Evolutionary conservation across 2,329 filamentous ascomycete species (phyloP).

Genomic region (Scedosporium apiospermum): DNA sequence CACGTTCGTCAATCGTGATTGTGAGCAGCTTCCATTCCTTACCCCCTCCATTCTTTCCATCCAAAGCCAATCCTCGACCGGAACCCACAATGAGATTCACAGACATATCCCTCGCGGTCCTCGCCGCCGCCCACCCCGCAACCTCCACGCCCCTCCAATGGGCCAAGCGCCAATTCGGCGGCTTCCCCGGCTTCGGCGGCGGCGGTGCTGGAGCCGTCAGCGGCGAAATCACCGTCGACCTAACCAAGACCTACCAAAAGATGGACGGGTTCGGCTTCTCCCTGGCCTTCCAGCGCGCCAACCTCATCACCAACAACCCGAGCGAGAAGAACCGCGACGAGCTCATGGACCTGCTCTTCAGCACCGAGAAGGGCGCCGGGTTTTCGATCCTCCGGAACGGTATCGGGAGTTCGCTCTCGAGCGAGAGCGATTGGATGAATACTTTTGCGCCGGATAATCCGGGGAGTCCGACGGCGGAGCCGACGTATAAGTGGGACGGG

Average conservation of each 20-base stretch:
- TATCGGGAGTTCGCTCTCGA: conserved; percentile 27
- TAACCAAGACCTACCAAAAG: conserved; percentile 18
- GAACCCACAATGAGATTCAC: conserved; percentile 2
- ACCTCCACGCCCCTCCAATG: neutral
- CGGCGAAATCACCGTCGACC: conserved; percentile 17
- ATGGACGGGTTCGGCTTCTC: conserved; percentile 41
- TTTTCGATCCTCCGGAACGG: conserved; percentile 41
- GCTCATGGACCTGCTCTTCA: conserved; percentile 36
- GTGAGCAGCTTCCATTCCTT: neutral
- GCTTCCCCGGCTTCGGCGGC: neutral
- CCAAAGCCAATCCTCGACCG: no score
- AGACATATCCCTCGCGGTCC: neutral
- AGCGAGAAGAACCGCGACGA: conserved; percentile 18
- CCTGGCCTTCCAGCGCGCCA: conserved; percentile 33
- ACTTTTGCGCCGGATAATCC: conserved; percentile 26
- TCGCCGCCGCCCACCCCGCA: neutral
- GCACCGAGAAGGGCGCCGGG: conserved; percentile 32
- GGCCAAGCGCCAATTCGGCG: conserved; percentile 6
- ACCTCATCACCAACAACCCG: conserved; percentile 7
- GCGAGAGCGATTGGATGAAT: conserved; percentile 24
- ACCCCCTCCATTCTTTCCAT: neutral
- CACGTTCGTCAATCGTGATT: neutral
- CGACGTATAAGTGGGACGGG: conserved; percentile 34
- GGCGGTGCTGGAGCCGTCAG: conserved; percentile 11
- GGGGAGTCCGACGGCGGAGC: conserved; percentile 27